phyloP scores from a whole-genome alignment of 495 filamentous ascomycete species.

The Chaetomium cochliodes region DNA sequence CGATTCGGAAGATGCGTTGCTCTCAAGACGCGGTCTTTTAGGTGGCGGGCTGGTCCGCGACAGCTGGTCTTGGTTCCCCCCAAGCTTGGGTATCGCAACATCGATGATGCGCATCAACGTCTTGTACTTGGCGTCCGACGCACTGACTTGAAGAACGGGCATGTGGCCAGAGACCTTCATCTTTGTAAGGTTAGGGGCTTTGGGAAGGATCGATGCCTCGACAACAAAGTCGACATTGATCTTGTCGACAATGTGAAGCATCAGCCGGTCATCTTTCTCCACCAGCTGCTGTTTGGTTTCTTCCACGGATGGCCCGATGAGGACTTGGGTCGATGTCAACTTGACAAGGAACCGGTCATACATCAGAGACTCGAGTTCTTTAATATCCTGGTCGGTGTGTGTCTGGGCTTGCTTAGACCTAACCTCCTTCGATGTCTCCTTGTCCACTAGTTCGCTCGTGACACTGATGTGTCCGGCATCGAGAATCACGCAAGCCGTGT shows the following conservation, averaged over 20 bases:
- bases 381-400: slow-evolving; percentile 86
- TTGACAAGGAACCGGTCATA: slow-evolving; percentile 95
- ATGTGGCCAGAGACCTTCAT: slow-evolving; percentile 87
- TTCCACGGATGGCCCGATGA: slow-evolving; percentile 93
- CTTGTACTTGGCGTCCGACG: slow-evolving; percentile 95
- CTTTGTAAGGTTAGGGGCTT: slow-evolving; percentile 89
- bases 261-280: slow-evolving; percentile 62
- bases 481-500: slow-evolving; percentile 82
- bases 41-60: slow-evolving; percentile 32
- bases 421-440: slow-evolving; percentile 79
- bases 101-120: slow-evolving; percentile 93
- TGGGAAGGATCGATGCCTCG: slow-evolving; percentile 89
- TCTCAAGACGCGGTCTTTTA: slow-evolving; percentile 56
- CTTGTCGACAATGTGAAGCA: slow-evolving; percentile 88
- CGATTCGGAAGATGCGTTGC: slow-evolving; percentile 41
- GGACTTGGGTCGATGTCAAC: slow-evolving; percentile 86
- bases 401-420: slow-evolving; percentile 86
- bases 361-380: slow-evolving; percentile 81
- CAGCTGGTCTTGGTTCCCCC: slow-evolving; percentile 47
- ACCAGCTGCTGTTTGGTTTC: slow-evolving; percentile 83
- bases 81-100: slow-evolving; percentile 86
- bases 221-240: slow-evolving; percentile 96
- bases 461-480: slow-evolving; percentile 95
- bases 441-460: slow-evolving; percentile 88
- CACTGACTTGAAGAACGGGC: slow-evolving; percentile 84